Base-by-base conservation (phyloP, 2,329 filamentous ascomycete genomes). In the Fusarium xyrophilum region DNA sequence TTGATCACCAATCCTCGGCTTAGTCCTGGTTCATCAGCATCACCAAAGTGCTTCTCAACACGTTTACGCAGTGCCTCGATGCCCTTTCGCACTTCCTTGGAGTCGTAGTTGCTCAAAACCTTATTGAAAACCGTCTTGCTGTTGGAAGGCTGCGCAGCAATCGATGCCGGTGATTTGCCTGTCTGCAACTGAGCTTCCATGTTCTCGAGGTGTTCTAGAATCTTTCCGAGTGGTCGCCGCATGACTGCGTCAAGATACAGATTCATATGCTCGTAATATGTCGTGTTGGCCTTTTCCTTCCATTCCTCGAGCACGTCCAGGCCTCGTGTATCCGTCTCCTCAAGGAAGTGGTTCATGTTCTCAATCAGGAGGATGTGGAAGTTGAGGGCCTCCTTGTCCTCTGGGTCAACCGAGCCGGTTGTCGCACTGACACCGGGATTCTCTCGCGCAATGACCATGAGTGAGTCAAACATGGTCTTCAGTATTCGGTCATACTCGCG, bases 291-390 rank as follows among this genome's bases (percentile, higher is more conserved):
- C 60, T 91, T 90, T 39, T 89, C 87, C 75, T 89, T 91, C 92
- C 94, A 97, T 71, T 92, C 89, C 63, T 92, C 89, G 7, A 98
- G 85, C 2, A 97, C 88, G 11, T 91, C 86, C 66, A 96, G 88
- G 38, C 87, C 85, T 21, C 88, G 86, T 19, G 90, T 84, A 70
- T 97, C 93, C 12, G 97, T 91, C 78, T 97, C 94, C 77, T 98
- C 94, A 14, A 96, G 84, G 80, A 97, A 98, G 79, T 97, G 93
- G 76, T 97, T 96, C 93, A 97, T 97, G 79, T 99, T 99, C 79
- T 99, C 95, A 71, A 99, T 98, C 56, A 98, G 85, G 35, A 98
- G 85, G 74, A 99, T 97, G 79, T 98, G 94, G 81, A 97, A 97
- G 81, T 98, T 98, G 64, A 99, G 86, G 8, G 93, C 93, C 78